Evolutionary conservation across 495 filamentous ascomycete genomes (phyloP).

Genomic region (Podospora pseudopauciseta): DNA sequence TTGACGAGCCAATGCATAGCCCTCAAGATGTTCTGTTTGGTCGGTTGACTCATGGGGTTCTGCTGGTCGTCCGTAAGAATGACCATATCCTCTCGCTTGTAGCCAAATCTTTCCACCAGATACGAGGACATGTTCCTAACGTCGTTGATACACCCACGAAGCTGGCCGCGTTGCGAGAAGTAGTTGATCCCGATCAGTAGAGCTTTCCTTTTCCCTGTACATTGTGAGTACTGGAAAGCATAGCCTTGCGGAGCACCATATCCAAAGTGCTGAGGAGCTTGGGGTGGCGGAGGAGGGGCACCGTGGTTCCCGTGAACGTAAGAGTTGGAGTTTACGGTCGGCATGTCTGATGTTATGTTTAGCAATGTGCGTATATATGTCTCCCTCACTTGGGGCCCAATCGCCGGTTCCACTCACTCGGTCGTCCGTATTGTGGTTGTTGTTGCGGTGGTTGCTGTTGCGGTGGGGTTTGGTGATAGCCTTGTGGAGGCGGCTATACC

Average conservation of each 20-base stretch:
- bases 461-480: slow-evolving; percentile 39
- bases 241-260: slow-evolving; percentile 74
- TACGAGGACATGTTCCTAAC: slow-evolving; percentile 96
- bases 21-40: slow-evolving; percentile 90
- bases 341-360: slow-evolving; percentile 33
- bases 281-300: slow-evolving; percentile 59
- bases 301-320: slow-evolving; percentile 50
- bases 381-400: slow-evolving; percentile 4
- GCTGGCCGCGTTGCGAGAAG: slow-evolving; percentile 86
- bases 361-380: slow-evolving; percentile 12
- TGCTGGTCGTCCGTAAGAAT: slow-evolving; percentile 96
- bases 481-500: slow-evolving; percentile 40
- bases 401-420: slow-evolving; percentile 31
- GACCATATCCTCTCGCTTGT: slow-evolving; percentile 97
- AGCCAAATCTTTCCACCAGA: slow-evolving; percentile 85
- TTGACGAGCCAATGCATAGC: slow-evolving; percentile 99
- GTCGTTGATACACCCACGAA: slow-evolving; percentile 96
- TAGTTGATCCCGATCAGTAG: slow-evolving; percentile 98
- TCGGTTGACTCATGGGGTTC: slow-evolving; percentile 94
- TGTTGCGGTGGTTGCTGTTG: slow-evolving; percentile 24
- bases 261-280: slow-evolving; percentile 64
- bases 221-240: slow-evolving; percentile 86
- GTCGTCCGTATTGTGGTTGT: slow-evolving; percentile 33
- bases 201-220: slow-evolving; percentile 87
- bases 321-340: slow-evolving; percentile 47